These are phyloP conservation scores for Gossypium lobatum DNA, from an alignment of 441 rosid genomes.

Conservation along the genomic window DNA sequence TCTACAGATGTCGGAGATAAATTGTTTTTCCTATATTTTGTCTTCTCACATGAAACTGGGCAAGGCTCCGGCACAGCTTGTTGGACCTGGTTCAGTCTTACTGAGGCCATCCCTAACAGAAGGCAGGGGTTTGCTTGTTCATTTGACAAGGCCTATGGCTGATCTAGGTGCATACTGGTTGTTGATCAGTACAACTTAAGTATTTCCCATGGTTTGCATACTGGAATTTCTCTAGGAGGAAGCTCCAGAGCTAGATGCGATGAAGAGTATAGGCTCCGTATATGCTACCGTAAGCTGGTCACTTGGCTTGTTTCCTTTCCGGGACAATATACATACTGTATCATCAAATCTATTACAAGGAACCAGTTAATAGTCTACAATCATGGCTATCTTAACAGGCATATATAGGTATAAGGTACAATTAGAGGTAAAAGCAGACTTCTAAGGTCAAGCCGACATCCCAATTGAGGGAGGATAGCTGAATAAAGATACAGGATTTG, in stretches of 20 bases:
- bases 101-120: not conserved
- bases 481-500: no score
- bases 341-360: slow-evolving; percentile 55
- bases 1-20: not conserved
- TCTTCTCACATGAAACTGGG: not conserved
- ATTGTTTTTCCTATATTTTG: not conserved
- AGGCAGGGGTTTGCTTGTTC: not conserved
- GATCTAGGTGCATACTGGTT: not conserved
- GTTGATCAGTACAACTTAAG: not conserved
- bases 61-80: not conserved
- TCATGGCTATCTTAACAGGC: slow-evolving; percentile 64
- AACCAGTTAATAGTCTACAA: slow-evolving; percentile 24
- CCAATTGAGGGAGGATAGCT: no score
- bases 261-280: not conserved
- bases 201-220: not conserved
- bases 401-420: slow-evolving; percentile 32
- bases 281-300: not conserved
- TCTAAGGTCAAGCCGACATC: not conserved
- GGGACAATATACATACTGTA: slow-evolving; percentile 51
- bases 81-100: not conserved
- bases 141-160: not conserved
- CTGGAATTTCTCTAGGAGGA: not conserved
- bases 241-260: not conserved
- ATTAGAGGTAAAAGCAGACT: slow-evolving; percentile 39
- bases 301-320: slow-evolving; percentile 15